Evolutionary conservation across 768 basidiomycete genomes (phyloP).

Genomic region (Xerocomus brunneocitrinus): DNA sequence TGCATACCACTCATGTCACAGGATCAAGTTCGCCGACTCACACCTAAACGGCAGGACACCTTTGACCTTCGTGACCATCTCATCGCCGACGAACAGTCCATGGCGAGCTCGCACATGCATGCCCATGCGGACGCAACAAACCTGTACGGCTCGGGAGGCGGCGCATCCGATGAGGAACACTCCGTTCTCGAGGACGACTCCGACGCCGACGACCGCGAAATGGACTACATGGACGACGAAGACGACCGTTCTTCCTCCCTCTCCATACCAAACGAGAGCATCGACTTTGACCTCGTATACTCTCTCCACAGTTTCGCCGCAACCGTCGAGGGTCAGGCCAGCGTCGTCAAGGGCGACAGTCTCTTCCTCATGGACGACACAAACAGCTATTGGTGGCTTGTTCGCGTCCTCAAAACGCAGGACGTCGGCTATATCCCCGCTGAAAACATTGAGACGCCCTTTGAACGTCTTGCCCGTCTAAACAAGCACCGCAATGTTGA

Average conservation of each 20-base stretch:
- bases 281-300: slow-evolving; percentile 91
- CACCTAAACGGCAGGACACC: slow-evolving; percentile 50
- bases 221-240: slow-evolving; percentile 67
- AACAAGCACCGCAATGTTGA: slow-evolving; percentile 98
- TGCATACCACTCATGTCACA: slow-evolving; percentile 22
- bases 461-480: slow-evolving; percentile 88
- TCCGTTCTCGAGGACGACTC: slow-evolving; percentile 86
- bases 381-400: slow-evolving; percentile 99
- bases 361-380: slow-evolving; percentile 96
- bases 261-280: slow-evolving; percentile 86
- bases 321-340: slow-evolving; percentile 97
- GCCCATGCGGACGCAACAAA: slow-evolving; percentile 46
- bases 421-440: slow-evolving; percentile 99
- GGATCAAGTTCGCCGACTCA: slow-evolving; percentile 18
- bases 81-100: slow-evolving; percentile 47
- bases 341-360: slow-evolving; percentile 97
- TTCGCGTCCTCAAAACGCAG: slow-evolving; percentile 96
- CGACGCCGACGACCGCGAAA: slow-evolving; percentile 63
- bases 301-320: slow-evolving; percentile 96
- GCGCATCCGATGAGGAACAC: slow-evolving; percentile 68
- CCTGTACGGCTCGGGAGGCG: slow-evolving; percentile 27
- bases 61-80: slow-evolving; percentile 71
- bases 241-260: slow-evolving; percentile 78
- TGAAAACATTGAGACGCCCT: slow-evolving; percentile 98
- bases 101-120: slow-evolving; percentile 41